Conservation (phyloP, 345 rosid genomes). For the Physaria fendleri region DNA sequence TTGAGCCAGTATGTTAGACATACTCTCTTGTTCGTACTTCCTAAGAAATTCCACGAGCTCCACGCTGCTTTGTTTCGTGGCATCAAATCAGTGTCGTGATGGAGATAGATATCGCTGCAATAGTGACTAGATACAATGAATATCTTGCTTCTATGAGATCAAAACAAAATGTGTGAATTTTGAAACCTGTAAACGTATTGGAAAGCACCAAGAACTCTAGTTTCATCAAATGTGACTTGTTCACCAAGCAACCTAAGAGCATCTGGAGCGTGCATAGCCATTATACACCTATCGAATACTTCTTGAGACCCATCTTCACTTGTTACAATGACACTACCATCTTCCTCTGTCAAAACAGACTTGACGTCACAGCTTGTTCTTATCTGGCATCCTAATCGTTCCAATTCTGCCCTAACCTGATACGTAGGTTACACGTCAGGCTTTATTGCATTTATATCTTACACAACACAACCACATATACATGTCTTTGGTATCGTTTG, state of each 20-base stretch:
- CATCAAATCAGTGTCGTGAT: slow-evolving; percentile 69
- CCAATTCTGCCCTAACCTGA: slow-evolving; percentile 62
- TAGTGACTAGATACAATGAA: neutral
- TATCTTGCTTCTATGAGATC: too few species aligned
- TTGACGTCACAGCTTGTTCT: slow-evolving; percentile 51
- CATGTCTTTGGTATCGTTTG: neutral
- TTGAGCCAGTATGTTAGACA: too few species aligned
- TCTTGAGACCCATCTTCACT: slow-evolving; percentile 47
- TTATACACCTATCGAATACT: slow-evolving; percentile 42
- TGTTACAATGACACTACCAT: slow-evolving; percentile 41
- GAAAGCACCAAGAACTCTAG: slow-evolving; percentile 77
- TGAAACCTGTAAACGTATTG: slow-evolving; percentile 69
- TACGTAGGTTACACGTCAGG: neutral
- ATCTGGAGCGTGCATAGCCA: slow-evolving; percentile 80
- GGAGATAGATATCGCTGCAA: slow-evolving; percentile 77
- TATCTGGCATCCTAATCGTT: slow-evolving; percentile 57
- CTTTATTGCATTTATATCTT: neutral
- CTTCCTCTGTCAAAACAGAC: slow-evolving; percentile 39
- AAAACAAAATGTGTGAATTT: too few species aligned
- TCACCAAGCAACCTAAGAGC: slow-evolving; percentile 55
- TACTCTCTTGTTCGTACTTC: slow-evolving; percentile 49
- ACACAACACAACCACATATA: neutral
- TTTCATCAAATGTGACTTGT: slow-evolving; percentile 66
- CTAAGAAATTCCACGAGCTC: slow-evolving; percentile 98
- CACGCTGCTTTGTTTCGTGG: slow-evolving; percentile 76